phyloP scores from a whole-genome alignment of 371 early-diverging fungal genomes.

The Rhizopus microsporus region DNA sequence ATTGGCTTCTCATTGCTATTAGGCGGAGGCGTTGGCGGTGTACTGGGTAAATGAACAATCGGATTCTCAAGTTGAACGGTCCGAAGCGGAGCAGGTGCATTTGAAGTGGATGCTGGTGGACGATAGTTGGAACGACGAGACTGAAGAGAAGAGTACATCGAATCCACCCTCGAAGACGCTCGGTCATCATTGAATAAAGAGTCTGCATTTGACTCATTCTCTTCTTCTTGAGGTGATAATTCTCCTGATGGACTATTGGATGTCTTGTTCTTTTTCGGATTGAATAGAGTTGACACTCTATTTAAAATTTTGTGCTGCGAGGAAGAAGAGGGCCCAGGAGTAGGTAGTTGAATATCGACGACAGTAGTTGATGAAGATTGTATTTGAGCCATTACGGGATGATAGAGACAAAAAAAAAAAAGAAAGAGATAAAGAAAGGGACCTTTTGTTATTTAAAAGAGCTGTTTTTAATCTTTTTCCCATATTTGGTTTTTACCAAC shows the following conservation, averaged over 20 bases:
- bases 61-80: constrained; percentile 37
- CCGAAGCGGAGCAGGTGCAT: constrained; percentile 32
- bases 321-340: constrained; percentile 10
- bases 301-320: constrained; percentile 17
- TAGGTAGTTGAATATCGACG: neutral
- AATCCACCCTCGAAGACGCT: constrained; percentile 35
- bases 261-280: constrained; percentile 21
- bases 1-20: constrained; percentile 1
- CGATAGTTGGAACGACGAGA: constrained; percentile 33
- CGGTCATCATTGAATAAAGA: constrained; percentile 26
- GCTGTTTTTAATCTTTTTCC: neutral
- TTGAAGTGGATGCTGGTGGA: constrained; percentile 25
- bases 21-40: constrained; percentile 14
- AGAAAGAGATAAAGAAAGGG: neutral
- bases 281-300: constrained; percentile 28
- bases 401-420: constrained; percentile 5
- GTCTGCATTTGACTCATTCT: constrained; percentile 19
- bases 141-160: constrained; percentile 39
- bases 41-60: constrained; percentile 25
- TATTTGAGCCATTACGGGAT: neutral
- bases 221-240: neutral
- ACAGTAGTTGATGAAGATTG: constrained; percentile 8
- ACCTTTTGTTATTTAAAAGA: neutral
- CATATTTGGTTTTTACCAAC: neutral
- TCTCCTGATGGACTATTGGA: neutral